Percentiles rank a stretch among this genome's conserved stretches.
These are phyloP conservation scores for Malus hybrid DNA, from an alignment of 331 rosid genomes.

Conservation along the genomic window DNA sequence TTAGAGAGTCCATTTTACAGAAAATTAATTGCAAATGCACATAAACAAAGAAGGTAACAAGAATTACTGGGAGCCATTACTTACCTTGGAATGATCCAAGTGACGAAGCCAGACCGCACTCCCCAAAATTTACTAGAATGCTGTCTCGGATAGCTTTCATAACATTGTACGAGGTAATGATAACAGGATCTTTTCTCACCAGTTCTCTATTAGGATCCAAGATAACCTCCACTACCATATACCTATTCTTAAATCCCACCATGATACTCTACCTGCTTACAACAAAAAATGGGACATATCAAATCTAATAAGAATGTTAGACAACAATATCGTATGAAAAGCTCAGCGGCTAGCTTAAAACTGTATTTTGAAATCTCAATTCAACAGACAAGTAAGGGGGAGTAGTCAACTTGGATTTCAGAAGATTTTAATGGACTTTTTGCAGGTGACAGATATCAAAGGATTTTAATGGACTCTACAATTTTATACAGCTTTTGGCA, in stretches of 20 bases:
- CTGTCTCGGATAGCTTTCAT: constrained; percentile 59
- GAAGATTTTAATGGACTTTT: too few species aligned
- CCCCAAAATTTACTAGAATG: constrained; percentile 69
- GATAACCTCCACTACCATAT: constrained; percentile 67
- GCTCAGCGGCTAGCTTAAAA: not conserved
- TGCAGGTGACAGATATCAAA: too few species aligned
- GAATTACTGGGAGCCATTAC: not conserved
- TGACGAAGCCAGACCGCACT: constrained; percentile 77
- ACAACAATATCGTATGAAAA: not conserved
- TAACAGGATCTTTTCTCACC: constrained; percentile 39
- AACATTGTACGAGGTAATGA: constrained; percentile 55
- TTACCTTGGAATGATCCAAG: constrained; percentile 63
- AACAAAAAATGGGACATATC: not conserved
- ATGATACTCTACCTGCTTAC: constrained; percentile 19
- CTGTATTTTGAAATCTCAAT: not conserved
- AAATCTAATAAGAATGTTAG: not conserved
- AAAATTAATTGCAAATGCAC: not conserved
- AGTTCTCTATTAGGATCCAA: constrained; percentile 63
- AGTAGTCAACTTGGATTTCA: too few species aligned
- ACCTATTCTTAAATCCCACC: constrained; percentile 76
- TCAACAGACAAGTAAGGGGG: not conserved
- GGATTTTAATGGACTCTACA: too few species aligned
- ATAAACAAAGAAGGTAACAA: too few species aligned
- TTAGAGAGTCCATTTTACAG: not conserved
- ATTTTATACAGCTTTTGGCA: too few species aligned